Evolutionary conservation across 108 stramenopile genomes (phyloP), one percentile per base, ranked within the genome.

Genomic region (Stephanodiscus minutulus): DNA sequence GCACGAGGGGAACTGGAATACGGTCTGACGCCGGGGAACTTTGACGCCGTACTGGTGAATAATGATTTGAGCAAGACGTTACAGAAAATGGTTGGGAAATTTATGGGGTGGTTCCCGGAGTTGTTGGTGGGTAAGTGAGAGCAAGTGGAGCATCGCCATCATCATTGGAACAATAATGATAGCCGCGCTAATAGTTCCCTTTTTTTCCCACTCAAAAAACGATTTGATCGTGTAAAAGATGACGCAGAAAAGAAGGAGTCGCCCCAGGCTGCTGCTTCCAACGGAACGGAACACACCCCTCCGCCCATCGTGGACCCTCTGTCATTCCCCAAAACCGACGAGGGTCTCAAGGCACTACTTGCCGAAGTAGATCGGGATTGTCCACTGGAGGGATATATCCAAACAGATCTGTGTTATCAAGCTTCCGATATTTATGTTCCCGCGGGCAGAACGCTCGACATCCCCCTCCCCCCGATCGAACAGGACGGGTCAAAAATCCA

Each of bases 1-100:
- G 95, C 98, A 6, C 67, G 74, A 28, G 79, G 72, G n/a, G 98
- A 99, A 83, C 66, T 99, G 81, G 96, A 94, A 7, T 97, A 91
- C 56, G 96, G 96, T 13, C 47, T 70, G 24, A 44, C 61, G 54
- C 61, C 49, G 18, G 87, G 86, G 6, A 85, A 88, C 55, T 88
- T 87, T 31, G 89, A 90, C 66, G 61, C 27, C 9, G 66, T 86
- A 10, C 29, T 89, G 20, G 61, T 68, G 66, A 92, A 92, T 74
- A 77, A 70, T 50, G 86, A 87, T 66, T 66, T 92, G 71, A 63
- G 86, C 20, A 33, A 52, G 22, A 78, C 82, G 13, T 87, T 88
- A 64, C 85, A 79, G 25, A 79, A 86, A 15, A 60, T 92, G 71
- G 88, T 72, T 8, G 44, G 41, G 10, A 57, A 68, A 27, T 71